Percentiles rank a stretch among this genome's conserved stretches.
phyloP scores from a whole-genome alignment of 2,329 filamentous ascomycete species.

The Pseudocercospora fijiensis region DNA sequence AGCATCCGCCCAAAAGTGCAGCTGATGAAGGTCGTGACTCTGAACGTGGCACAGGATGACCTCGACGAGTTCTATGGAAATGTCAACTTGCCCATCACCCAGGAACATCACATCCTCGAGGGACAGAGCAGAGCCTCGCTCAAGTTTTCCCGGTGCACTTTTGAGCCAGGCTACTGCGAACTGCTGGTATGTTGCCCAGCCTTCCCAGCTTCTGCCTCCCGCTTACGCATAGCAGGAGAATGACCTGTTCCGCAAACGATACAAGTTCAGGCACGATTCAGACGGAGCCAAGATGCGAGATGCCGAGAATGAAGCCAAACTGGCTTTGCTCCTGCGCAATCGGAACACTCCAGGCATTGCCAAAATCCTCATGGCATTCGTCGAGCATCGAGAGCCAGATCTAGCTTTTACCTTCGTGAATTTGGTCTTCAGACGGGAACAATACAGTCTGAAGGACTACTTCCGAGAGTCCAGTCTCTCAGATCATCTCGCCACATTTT shows the following conservation, averaged over 20 bases:
- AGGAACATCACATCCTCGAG: conserved; percentile 4
- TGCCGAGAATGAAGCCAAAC: conserved; percentile 6
- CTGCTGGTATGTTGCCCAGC: not conserved
- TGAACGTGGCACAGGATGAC: not conserved
- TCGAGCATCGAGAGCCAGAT: not conserved
- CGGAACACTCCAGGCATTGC: conserved; percentile 1
- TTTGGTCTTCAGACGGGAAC: conserved; percentile 8
- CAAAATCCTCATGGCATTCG: conserved; percentile 8
- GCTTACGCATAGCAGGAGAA: not conserved
- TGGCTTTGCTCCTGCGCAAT: conserved; percentile 6
- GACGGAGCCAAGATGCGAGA: not conserved
- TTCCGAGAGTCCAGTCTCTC: not conserved
- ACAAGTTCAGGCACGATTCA: not conserved
- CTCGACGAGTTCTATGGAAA: not conserved
- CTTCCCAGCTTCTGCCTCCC: not conserved
- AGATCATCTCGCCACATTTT: conserved; percentile 1
- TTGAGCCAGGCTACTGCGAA: conserved; percentile 5
- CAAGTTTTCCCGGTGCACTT: conserved; percentile 6
- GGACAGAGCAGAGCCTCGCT: not conserved
- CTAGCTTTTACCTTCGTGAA: conserved; percentile 1
- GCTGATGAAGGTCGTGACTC: not conserved
- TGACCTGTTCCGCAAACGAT: conserved; percentile 8
- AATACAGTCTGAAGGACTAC: conserved; percentile 12
- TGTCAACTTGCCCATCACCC: conserved; percentile 6
- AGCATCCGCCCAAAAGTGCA: not conserved